phyloP scores from a whole-genome alignment of 768 basidiomycete genomes.

The Mycena capillaripes region DNA sequence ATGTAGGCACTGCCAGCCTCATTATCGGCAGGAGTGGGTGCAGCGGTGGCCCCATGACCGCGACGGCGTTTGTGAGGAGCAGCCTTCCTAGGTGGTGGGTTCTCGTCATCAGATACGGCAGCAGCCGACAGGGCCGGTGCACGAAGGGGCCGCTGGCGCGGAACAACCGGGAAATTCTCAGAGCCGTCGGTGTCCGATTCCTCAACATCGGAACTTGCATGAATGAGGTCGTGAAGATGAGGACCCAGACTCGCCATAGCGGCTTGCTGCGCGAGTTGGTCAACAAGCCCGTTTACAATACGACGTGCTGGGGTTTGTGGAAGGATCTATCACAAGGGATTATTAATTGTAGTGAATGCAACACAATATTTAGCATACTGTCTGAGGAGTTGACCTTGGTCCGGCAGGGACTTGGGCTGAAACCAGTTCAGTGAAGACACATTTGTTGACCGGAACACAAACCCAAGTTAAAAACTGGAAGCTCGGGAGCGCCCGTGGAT shows the following conservation, averaged over 20 bases:
- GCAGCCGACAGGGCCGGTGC: constrained; percentile 1
- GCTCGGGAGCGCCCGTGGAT: neutral
- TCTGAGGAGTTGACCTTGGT: too few relatives aligned
- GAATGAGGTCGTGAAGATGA: neutral
- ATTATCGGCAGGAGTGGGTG: constrained; percentile 2
- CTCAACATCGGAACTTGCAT: constrained; percentile 9
- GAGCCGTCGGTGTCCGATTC: neutral
- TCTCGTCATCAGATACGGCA: constrained; percentile 1
- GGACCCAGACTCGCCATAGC: constrained; percentile 13
- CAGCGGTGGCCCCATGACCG: constrained; percentile 5
- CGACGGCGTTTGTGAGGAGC: neutral
- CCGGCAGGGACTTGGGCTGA: too few relatives aligned
- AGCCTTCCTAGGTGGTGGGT: constrained; percentile 7
- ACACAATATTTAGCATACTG: too few relatives aligned
- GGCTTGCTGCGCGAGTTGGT: neutral
- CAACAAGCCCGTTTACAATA: neutral
- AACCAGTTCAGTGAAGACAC: neutral
- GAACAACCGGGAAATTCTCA: neutral
- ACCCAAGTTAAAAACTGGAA: neutral
- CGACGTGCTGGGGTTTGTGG: constrained; percentile 3
- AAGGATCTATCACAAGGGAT: constrained; percentile 6
- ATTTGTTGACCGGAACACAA: neutral
- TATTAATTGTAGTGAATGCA: constrained; percentile 1
- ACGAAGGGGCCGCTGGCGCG: neutral
- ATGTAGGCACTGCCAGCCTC: constrained; percentile 6